Evolutionary conservation across 1,139 yeast genomes (phyloP), one percentile per base, ranked within the genome.

Genomic region (Yamadazyma atlantica): DNA sequence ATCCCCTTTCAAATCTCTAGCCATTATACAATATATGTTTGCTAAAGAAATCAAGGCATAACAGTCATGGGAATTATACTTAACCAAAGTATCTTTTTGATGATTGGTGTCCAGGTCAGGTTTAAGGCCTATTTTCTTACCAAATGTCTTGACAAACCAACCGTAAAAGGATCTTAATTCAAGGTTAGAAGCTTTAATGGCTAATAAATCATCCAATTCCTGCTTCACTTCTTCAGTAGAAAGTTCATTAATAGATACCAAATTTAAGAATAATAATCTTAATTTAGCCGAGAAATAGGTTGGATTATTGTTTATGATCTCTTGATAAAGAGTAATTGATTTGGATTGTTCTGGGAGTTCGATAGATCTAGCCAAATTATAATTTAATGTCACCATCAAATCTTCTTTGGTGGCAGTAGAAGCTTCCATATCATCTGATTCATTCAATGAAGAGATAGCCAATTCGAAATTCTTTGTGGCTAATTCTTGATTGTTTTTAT

Each of bases 111-210:
- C 97, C 26, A 77, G 62, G 47, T 78, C 83, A 16, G 80, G 78
- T 39, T 66, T 72, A 43, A 73, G 65, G 8, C 78, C 80, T 36
- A 76, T 56, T 47, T 73, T 77, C 49, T 82, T 85, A 25, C 75
- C 75, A 45, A 73, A 78, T 37, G 77, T 75, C 45, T 77, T 75
- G 45, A 88, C 67, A 56, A 80, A 87, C 97, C 97, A 94, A 25
- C 96, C 95, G 59, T 85, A 87, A 49, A 92, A 83, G 0, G 98
- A 86, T 44, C 99, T 80, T 2, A 87, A 80, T 57, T 90, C 96
- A 44, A 88, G 64, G 54, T 88, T 78, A 13, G 80, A 75, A 2
- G 80, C 74, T 48, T 80, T 73, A 25, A 71, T 60, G 3, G 65
- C 61, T 39, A 89, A 61, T 7, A 92, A 61, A 4, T 65, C 56